A percentile compares a stretch with the other conserved stretches of the same genome.
These are phyloP conservation scores for Juglanconis juglandina DNA, from an alignment of 2,329 filamentous ascomycete species.

Conservation along the genomic window DNA sequence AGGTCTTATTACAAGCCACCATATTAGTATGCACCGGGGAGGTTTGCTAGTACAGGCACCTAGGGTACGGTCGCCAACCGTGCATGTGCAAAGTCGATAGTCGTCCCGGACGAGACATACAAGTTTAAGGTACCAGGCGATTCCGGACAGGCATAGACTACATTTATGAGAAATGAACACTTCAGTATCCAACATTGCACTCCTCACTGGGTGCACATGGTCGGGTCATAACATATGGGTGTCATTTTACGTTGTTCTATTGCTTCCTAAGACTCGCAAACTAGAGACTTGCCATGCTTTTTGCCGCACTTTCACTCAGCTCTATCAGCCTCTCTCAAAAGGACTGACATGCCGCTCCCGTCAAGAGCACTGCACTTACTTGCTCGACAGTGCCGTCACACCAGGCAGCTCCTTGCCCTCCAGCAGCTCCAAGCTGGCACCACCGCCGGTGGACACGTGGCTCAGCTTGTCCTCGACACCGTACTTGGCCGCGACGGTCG, in stretches of 20 bases:
- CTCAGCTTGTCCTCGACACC: conserved; percentile 93
- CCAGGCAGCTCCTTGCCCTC: conserved; percentile 98
- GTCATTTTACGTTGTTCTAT: conserved; percentile 13
- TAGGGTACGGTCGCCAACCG: too few relatives aligned
- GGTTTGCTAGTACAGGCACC: too few relatives aligned
- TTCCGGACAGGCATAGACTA: background rate
- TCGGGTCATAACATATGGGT: background rate
- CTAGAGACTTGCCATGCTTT: conserved; percentile 34
- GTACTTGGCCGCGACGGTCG: conserved; percentile 97
- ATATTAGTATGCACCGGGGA: too few relatives aligned
- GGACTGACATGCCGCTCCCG: background rate
- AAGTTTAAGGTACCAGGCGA: background rate
- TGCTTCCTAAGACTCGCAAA: conserved; percentile 8
- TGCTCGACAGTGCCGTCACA: conserved; percentile 83
- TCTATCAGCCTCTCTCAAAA: conserved; percentile 18
- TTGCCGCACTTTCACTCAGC: conserved; percentile 24
- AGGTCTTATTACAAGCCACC: too few relatives aligned
- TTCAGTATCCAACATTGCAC: background rate
- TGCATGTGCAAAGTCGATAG: background rate
- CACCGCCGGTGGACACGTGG: conserved; percentile 96
- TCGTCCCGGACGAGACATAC: background rate
- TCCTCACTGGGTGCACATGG: background rate
- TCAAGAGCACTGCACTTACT: conserved; percentile 42
- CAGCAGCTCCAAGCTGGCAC: conserved; percentile 90
- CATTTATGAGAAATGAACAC: conserved; percentile 4